Evolutionary conservation across 352 stramenopile genomes (phyloP).

Genomic region (Phytophthora syringae): DNA sequence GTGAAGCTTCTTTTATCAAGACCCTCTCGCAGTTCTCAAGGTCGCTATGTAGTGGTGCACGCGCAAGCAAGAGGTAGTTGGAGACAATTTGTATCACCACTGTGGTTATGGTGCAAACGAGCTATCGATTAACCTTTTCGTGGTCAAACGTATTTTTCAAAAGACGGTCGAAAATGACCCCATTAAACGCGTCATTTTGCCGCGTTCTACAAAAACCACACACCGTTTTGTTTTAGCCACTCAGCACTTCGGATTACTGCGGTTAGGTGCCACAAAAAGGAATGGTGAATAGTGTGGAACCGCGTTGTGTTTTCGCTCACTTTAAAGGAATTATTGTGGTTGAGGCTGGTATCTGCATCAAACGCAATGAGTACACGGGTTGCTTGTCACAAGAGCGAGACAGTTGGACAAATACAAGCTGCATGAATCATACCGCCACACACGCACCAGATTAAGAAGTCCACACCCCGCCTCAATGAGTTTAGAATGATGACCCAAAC

Average conservation of each 20-base stretch:
- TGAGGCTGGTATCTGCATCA: not conserved
- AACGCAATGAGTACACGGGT: not conserved
- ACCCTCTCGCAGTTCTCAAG: not conserved
- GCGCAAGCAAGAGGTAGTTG: not conserved
- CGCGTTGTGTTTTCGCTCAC: too few species aligned
- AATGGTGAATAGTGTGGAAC: not conserved
- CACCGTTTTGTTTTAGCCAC: not conserved
- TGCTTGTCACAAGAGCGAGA: too few species aligned
- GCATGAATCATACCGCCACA: too few species aligned
- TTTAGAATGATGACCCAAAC: not conserved
- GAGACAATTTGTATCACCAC: not conserved
- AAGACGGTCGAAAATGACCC: too few species aligned
- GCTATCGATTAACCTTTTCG: not conserved
- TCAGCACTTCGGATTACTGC: not conserved
- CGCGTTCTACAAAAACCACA: not conserved
- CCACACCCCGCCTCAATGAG: too few species aligned
- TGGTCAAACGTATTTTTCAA: not conserved
- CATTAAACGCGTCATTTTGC: too few species aligned
- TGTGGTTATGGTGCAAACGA: not conserved
- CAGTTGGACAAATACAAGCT: too few species aligned
- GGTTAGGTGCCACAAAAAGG: not conserved
- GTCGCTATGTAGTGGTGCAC: not conserved
- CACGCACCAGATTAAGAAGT: too few species aligned
- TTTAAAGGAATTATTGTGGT: not conserved
- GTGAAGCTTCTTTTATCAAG: not conserved